phyloP scores from a whole-genome alignment of 768 basidiomycete species.

The Hericium rajendrae region DNA sequence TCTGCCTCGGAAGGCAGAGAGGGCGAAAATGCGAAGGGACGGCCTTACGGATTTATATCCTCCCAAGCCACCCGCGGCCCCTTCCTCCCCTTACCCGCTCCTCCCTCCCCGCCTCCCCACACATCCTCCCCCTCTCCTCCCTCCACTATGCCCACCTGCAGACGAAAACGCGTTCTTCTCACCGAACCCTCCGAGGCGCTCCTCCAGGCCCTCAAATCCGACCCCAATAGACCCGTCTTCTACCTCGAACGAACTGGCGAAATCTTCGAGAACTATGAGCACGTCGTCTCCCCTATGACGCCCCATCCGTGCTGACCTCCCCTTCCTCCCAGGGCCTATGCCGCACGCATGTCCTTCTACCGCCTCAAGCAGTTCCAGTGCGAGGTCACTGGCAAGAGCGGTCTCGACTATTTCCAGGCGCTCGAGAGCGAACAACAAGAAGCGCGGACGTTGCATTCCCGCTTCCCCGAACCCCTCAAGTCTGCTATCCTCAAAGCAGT shows the following conservation, averaged over 20 bases:
- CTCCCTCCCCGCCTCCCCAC: conserved; percentile 8
- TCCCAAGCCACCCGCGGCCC: conserved; percentile 3
- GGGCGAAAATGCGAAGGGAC: background rate
- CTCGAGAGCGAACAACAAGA: conserved; percentile 87
- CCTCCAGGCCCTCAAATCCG: conserved; percentile 50
- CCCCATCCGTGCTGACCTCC: conserved; percentile 15
- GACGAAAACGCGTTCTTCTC: conserved; percentile 85
- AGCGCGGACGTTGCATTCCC: conserved; percentile 77
- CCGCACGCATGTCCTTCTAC: conserved; percentile 91
- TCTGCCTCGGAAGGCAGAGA: conserved; percentile 1
- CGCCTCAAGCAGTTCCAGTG: conserved; percentile 91
- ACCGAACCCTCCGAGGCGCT: conserved; percentile 69
- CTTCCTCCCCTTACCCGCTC: conserved; percentile 1
- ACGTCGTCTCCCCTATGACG: conserved; percentile 28
- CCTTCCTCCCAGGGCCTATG: conserved; percentile 50
- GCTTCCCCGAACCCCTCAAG: conserved; percentile 91
- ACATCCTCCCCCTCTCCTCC: conserved; percentile 13
- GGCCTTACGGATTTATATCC: background rate
- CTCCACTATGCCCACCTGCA: conserved; percentile 57
- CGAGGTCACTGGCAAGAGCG: conserved; percentile 92
- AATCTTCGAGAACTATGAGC: conserved; percentile 97
- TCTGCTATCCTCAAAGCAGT: conserved; percentile 84
- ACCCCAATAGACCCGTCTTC: conserved; percentile 72
- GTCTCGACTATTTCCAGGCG: conserved; percentile 90
- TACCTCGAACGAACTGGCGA: conserved; percentile 93